Evolutionary conservation across 2,329 filamentous ascomycete species (phyloP).

Genomic region (Diaporthe amygdali): DNA sequence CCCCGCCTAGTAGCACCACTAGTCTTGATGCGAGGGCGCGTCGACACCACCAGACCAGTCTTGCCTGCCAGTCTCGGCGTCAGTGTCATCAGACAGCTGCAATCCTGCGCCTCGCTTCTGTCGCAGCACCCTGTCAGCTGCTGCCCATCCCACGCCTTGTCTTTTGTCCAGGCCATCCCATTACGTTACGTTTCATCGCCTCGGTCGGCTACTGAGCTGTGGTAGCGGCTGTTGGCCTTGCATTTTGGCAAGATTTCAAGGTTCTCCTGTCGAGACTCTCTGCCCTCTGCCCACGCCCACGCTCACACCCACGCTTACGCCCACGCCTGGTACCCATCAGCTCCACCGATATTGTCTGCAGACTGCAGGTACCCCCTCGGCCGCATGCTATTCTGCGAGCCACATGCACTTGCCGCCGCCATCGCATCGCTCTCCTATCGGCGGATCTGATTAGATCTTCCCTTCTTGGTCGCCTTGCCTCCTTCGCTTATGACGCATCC

Average conservation of each 20-base stretch:
- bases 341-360: constrained; percentile 7
- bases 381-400: not conserved
- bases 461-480: not conserved
- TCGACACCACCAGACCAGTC: not conserved
- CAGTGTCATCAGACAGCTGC: constrained; percentile 12
- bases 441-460: constrained; percentile 26
- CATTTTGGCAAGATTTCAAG: not conserved
- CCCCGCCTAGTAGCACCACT: constrained; percentile 1
- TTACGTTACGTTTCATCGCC: constrained; percentile 18
- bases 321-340: constrained; percentile 5
- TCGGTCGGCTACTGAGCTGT: not conserved
- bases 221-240: not conserved
- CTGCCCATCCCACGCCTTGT: constrained; percentile 9
- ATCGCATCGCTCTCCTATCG: constrained; percentile 13
- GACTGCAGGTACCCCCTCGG: constrained; percentile 11
- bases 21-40: constrained; percentile 13
- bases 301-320: too few relatives aligned
- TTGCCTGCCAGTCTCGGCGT: not conserved
- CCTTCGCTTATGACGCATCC: constrained; percentile 19
- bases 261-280: not conserved
- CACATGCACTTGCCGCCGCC: constrained; percentile 15
- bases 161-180: not conserved
- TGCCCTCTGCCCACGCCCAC: not conserved
- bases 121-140: constrained; percentile 13
- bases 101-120: constrained; percentile 16